Conservation (phyloP, 345 rosid species). For the Salix viminalis region DNA sequence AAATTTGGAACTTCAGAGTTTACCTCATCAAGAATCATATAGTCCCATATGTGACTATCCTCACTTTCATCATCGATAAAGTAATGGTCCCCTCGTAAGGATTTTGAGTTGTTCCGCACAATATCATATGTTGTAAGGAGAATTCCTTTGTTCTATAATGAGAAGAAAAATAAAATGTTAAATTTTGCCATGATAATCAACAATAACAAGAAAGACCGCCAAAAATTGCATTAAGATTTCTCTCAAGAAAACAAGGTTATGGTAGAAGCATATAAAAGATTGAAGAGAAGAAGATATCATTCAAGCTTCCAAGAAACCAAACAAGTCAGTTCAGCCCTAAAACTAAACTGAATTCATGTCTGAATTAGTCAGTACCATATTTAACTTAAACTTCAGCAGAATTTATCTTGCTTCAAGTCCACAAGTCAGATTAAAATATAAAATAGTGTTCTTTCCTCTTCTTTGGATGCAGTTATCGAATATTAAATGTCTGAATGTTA, state of each 20-base stretch:
- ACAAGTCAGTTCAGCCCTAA: not conserved
- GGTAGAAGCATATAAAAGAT: not conserved
- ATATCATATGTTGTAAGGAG: conserved; percentile 93
- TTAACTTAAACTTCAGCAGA: not conserved
- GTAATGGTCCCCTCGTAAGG: conserved; percentile 52
- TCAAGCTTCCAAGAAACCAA: not conserved
- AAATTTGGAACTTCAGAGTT: not conserved
- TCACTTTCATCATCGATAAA: conserved; percentile 47
- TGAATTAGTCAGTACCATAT: not conserved
- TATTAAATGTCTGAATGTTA: not conserved
- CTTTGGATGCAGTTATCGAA: not conserved
- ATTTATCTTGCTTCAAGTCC: not conserved
- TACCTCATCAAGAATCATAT: conserved; percentile 99
- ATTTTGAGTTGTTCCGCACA: conserved; percentile 76
- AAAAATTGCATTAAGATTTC: not conserved
- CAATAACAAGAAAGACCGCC: not conserved
- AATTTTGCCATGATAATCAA: conserved; percentile 1
- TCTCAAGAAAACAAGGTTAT: not conserved
- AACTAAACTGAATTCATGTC: not conserved
- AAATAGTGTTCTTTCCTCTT: not conserved
- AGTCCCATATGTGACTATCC: conserved; percentile 73
- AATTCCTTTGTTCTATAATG: conserved; percentile 73
- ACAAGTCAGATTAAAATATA: not conserved
- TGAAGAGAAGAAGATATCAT: not conserved
- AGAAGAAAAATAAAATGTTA: conserved; percentile 11